These are phyloP conservation scores for Ophiostoma triangulosporum DNA, from an alignment of 2,329 filamentous ascomycete genomes.

Conservation along the genomic window DNA sequence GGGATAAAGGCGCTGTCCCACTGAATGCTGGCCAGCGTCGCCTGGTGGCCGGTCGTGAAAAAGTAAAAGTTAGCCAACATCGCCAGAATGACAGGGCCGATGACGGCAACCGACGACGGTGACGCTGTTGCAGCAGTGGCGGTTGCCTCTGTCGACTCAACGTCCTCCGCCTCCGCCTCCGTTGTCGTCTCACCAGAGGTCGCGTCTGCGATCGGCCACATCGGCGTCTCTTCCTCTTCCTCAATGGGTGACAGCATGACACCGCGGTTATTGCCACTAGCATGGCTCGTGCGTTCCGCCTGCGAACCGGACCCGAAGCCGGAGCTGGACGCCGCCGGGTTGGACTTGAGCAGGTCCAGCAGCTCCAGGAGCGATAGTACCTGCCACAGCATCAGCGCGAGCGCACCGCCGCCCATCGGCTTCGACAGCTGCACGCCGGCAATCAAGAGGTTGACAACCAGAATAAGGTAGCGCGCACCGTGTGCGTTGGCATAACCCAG, in stretches of 20 bases:
- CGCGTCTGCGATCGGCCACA: neutral
- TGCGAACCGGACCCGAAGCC: too few relatives aligned
- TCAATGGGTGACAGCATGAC: slow-evolving; percentile 7
- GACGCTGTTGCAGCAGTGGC: slow-evolving; percentile 34
- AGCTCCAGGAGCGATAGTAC: slow-evolving; percentile 64
- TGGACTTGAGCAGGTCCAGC: slow-evolving; percentile 45
- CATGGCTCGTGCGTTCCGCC: neutral
- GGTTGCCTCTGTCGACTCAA: slow-evolving; percentile 21
- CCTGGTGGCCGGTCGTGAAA: slow-evolving; percentile 97
- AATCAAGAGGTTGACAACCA: slow-evolving; percentile 65
- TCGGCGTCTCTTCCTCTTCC: slow-evolving; percentile 20
- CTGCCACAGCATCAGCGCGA: slow-evolving; percentile 76
- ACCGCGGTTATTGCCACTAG: neutral
- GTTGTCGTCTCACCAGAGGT: neutral
- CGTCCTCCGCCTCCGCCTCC: slow-evolving; percentile 47
- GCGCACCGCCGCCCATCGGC: slow-evolving; percentile 80
- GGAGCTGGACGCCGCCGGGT: neutral
- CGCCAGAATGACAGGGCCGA: slow-evolving; percentile 73
- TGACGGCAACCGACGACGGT: slow-evolving; percentile 48
- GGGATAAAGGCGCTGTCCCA: slow-evolving; percentile 95
- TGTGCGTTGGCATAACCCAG: slow-evolving; percentile 90
- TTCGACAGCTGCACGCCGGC: slow-evolving; percentile 75
- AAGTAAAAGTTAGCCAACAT: slow-evolving; percentile 88
- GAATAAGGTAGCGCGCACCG: slow-evolving; percentile 75
- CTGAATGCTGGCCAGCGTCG: slow-evolving; percentile 73